Conservation (phyloP, 2,329 filamentous ascomycete species). For the Pseudocercospora eumusae region DNA sequence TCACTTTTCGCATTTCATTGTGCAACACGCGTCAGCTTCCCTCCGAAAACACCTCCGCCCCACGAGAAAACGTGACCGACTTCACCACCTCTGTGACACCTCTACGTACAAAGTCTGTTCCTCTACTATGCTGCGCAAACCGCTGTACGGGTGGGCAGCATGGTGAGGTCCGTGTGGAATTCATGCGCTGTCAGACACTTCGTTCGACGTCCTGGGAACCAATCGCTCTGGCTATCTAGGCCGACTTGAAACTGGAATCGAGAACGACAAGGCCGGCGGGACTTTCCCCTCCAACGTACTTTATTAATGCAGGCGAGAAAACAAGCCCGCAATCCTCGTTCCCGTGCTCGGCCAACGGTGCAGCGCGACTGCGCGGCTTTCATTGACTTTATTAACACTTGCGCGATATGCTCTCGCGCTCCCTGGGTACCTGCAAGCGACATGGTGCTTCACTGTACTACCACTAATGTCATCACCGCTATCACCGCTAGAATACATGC, state of each 20-base stretch:
- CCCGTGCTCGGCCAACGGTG: constrained; percentile 6
- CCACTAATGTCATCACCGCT: constrained; percentile 2
- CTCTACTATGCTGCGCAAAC: neutral
- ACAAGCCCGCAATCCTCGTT: constrained; percentile 8
- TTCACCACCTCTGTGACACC: neutral
- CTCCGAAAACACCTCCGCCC: neutral
- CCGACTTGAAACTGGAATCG: constrained; percentile 2
- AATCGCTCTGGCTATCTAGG: neutral
- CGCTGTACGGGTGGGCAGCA: neutral
- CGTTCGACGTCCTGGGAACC: neutral
- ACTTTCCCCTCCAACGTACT: constrained; percentile 5
- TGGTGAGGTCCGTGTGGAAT: neutral
- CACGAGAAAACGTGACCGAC: neutral
- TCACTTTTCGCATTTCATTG: neutral
- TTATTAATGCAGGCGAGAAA: constrained; percentile 6
- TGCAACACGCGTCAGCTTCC: neutral
- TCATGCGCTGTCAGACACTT: neutral
- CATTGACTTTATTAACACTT: constrained; percentile 7
- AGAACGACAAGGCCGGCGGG: constrained; percentile 8
- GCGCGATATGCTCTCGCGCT: constrained; percentile 5
- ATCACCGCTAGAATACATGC: neutral
- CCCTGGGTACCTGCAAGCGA: neutral
- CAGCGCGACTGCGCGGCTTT: constrained; percentile 3
- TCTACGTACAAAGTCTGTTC: neutral
- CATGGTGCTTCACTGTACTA: neutral